These are phyloP conservation scores for Nakazawaea holstii DNA, from an alignment of 805 yeast species.

Conservation along the genomic window DNA sequence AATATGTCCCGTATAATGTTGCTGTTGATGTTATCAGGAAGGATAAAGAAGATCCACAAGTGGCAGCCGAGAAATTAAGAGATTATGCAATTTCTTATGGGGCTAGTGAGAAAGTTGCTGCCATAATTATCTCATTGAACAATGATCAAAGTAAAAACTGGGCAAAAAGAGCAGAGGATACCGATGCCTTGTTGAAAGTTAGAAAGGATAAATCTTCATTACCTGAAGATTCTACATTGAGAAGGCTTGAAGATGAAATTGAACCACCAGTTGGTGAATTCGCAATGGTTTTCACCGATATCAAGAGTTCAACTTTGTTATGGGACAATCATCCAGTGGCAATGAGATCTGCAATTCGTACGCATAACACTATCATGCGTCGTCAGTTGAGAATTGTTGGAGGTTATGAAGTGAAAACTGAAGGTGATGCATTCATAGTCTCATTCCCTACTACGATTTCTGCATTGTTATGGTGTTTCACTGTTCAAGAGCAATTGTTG, in stretches of 20 bases:
- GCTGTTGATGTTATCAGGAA: constrained; percentile 89
- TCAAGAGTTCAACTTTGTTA: constrained; percentile 83
- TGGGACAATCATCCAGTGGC: constrained; percentile 94
- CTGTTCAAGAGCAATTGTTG: constrained; percentile 79
- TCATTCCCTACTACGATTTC: constrained; percentile 90
- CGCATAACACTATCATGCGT: constrained; percentile 92
- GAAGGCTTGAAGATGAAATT: constrained; percentile 84
- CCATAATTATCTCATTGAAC: constrained; percentile 70
- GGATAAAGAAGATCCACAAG: constrained; percentile 75
- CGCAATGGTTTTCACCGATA: constrained; percentile 96
- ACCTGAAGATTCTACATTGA: constrained; percentile 70
- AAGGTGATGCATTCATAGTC: constrained; percentile 99
- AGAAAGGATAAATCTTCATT: constrained; percentile 46
- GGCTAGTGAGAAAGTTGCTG: constrained; percentile 70
- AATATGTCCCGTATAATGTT: constrained; percentile 69
- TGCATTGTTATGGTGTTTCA: constrained; percentile 91
- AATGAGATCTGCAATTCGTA: constrained; percentile 94
- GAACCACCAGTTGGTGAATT: constrained; percentile 92
- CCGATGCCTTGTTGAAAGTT: constrained; percentile 32
- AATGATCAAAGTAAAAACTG: constrained; percentile 36
- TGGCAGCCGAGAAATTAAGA: constrained; percentile 88
- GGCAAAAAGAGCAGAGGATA: constrained; percentile 21
- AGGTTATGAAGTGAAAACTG: constrained; percentile 97
- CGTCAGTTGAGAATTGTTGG: constrained; percentile 88
- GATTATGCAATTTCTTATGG: constrained; percentile 96